Evolutionary conservation across 495 filamentous ascomycete genomes (phyloP).

Genomic region (Daldinia loculata): DNA sequence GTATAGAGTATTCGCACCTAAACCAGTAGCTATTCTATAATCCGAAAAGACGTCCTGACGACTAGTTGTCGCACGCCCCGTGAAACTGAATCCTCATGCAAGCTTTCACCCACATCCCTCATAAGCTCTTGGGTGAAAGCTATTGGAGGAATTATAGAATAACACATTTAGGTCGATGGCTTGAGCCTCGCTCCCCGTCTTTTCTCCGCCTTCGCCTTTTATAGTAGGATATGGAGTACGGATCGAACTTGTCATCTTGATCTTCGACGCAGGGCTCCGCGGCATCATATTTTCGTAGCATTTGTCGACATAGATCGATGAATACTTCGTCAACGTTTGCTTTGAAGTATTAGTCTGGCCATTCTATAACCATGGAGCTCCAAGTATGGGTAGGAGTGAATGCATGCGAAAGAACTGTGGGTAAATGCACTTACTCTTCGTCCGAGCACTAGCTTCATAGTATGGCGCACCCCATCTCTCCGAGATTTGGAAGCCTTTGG

Average conservation of each 20-base stretch:
- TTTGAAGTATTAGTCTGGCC: slow-evolving; percentile 38
- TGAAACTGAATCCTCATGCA: slow-evolving; percentile 2
- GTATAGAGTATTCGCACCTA: neutral
- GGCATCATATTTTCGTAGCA: slow-evolving; percentile 76
- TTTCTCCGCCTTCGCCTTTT: slow-evolving; percentile 42
- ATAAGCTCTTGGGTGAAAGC: neutral
- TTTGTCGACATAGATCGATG: slow-evolving; percentile 90
- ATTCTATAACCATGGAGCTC: neutral
- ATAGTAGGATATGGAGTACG: slow-evolving; percentile 45
- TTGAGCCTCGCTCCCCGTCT: slow-evolving; percentile 33
- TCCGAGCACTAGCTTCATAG: slow-evolving; percentile 90
- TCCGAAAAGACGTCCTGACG: neutral
- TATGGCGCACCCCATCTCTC: slow-evolving; percentile 93
- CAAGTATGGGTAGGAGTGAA: slow-evolving; percentile 14
- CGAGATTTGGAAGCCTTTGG: slow-evolving; percentile 84
- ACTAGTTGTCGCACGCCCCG: neutral
- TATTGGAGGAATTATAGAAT: slow-evolving; percentile 38
- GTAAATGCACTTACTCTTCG: slow-evolving; percentile 59
- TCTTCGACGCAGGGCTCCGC: slow-evolving; percentile 54
- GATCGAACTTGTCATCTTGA: slow-evolving; percentile 47
- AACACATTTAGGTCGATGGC: slow-evolving; percentile 44
- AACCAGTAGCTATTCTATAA: slow-evolving; percentile 1
- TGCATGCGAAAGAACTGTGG: slow-evolving; percentile 12
- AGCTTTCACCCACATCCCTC: neutral
- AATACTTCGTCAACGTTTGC: slow-evolving; percentile 97